A percentile compares a stretch with the other conserved stretches of the same genome.
Conservation (phyloP, 306 rosid genomes). For the Acacia acuminata region DNA sequence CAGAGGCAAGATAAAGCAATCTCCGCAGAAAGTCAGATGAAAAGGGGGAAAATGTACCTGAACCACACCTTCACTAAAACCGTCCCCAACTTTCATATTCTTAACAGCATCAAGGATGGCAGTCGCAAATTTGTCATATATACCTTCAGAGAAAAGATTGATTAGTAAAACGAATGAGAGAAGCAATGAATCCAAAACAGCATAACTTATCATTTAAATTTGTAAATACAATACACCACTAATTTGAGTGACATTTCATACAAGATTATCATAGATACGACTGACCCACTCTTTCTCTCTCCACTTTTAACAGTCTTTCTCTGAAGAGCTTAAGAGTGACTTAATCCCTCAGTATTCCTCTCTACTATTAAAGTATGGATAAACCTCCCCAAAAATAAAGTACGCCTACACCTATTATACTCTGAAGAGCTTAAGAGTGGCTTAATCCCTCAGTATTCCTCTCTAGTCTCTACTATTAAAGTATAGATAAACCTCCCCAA, state of each 20-base stretch:
- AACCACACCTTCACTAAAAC: constrained; percentile 81
- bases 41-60: constrained; percentile 59
- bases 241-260: constrained; percentile 11
- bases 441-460: background rate
- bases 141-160: constrained; percentile 52
- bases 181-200: background rate
- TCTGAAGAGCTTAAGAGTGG: background rate
- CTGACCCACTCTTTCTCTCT: background rate
- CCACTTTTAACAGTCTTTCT: constrained; percentile 3
- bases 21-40: constrained; percentile 23
- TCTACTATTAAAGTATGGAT: background rate
- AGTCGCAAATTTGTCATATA: constrained; percentile 80
- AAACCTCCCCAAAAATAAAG: too few species aligned
- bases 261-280: background rate
- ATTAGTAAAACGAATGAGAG: background rate
- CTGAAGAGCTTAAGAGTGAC: background rate
- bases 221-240: constrained; percentile 13
- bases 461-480: background rate
- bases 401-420: background rate
- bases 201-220: background rate
- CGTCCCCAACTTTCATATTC: constrained; percentile 89
- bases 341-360: background rate
- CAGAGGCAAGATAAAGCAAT: constrained; percentile 20
- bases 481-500: too few species aligned
- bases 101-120: constrained; percentile 75